These are phyloP conservation scores for Ajuga chamaepitys DNA, from an alignment of 257 asterid species.

Conservation along the genomic window DNA sequence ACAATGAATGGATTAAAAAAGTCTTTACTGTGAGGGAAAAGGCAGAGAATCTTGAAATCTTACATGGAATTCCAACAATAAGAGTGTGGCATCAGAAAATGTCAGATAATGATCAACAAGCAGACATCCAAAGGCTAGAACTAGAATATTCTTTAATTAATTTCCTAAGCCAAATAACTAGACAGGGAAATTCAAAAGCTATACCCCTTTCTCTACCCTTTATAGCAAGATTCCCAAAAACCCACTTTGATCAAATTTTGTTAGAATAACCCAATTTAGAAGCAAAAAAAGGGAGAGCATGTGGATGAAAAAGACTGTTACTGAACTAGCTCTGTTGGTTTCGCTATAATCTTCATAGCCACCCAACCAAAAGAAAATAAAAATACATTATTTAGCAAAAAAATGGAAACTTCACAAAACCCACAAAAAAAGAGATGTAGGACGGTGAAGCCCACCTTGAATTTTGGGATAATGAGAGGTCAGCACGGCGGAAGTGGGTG, in stretches of 20 bases:
- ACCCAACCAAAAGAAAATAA: constrained; percentile 1
- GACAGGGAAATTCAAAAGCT: constrained; percentile 17
- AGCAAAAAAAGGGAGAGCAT: not conserved
- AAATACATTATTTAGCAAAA: not conserved
- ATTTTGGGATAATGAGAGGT: constrained; percentile 6
- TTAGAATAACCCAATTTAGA: not conserved
- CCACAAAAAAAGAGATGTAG: not conserved
- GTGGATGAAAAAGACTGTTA: constrained; percentile 3
- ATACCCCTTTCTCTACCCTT: constrained; percentile 11
- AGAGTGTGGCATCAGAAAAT: constrained; percentile 14
- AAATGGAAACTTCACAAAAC: not conserved
- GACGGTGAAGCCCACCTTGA: constrained; percentile 20
- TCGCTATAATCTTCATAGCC: not conserved
- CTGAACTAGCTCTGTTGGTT: not conserved
- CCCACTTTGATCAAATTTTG: not conserved
- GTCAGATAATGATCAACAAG: constrained; percentile 26
- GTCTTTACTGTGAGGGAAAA: constrained; percentile 20
- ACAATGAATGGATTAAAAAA: constrained; percentile 20
- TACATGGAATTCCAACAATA: constrained; percentile 41
- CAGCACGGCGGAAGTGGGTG: constrained; percentile 21
- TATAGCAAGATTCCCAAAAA: constrained; percentile 8
- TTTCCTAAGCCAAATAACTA: constrained; percentile 9
- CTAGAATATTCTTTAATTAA: constrained; percentile 19
- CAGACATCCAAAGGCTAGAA: constrained; percentile 8
- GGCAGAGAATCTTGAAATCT: constrained; percentile 36